Base-by-base conservation (phyloP, 768 basidiomycete species). In the Chalciporus pseudorubinellus region DNA sequence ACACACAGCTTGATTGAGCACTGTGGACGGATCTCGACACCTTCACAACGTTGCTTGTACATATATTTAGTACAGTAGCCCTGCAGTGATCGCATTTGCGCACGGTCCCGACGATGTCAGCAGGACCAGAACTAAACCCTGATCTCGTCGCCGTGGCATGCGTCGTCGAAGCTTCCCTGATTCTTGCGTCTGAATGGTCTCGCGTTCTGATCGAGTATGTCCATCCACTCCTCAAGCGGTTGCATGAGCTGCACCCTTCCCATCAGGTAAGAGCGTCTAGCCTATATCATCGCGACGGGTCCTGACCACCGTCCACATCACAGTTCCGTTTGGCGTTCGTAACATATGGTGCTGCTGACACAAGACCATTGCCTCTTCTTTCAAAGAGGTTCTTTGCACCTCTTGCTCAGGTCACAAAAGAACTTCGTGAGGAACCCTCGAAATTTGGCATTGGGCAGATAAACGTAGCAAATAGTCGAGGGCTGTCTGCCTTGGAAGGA, bases 401-500 rank as follows among this genome's bases (percentile, higher is more conserved):
- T 2, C 66, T 74, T 33, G 51, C 56, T 1, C 48, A 60, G 4
- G 69, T 83, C 34, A 62, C 72, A 4, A 74, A 70, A 47, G 74
- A 79, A 44, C 68, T 86, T 52, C 71, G 70, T 13, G 70, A 73
- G 16, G 75, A 81, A 1, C 74, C 77, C 3, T 56, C 61, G 11
- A 76, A 73, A 28, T 67, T 85, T 6, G 85, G 84, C 2, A 72
- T 89, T 16, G 86, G 86, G 3, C 69, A 74, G 51, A 80, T 80
- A 1, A 74, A 72, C 40, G 74, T 75, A 8, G 78, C 77, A 6
- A 75, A 74, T 1, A 60, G 63, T 8, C 64, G 64, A 24, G 86
- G 86, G 1, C 77, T 87, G 78, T 83, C 85, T 22, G 82, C 83
- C 4, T 68, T 90, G 7, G 88, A 90, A 51, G 88, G 83, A 8